Evolutionary conservation across 225 moss, liverwort and hornwort species (phyloP).

Genomic region (Marchantia polymorpha): DNA sequence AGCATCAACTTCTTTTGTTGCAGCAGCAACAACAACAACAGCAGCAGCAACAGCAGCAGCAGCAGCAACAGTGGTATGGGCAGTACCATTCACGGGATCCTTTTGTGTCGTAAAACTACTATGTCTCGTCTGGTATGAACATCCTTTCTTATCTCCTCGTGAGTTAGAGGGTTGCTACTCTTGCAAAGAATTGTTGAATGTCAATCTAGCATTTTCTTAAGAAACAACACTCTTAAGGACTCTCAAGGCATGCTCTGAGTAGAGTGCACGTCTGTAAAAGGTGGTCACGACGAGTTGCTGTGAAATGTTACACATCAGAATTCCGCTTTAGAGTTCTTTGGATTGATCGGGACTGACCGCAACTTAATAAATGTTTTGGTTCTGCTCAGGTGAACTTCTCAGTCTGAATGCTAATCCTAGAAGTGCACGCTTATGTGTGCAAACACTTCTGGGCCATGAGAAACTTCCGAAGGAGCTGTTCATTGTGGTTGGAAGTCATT

Average conservation of each 20-base stretch:
- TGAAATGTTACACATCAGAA: neutral
- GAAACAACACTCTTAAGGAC: neutral
- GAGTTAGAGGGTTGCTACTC: neutral
- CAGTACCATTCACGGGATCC: conserved; percentile 92
- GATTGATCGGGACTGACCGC: neutral
- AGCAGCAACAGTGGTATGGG: conserved; percentile 73
- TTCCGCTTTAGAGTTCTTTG: neutral
- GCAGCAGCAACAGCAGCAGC: conserved; percentile 69
- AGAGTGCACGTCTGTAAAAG: too few relatives aligned
- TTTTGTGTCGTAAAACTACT: conserved; percentile 79
- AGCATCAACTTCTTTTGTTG: conserved; percentile 65
- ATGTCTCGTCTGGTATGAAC: conserved; percentile 58
- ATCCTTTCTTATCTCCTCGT: neutral
- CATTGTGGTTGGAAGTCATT: conserved; percentile 36
- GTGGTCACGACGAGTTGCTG: too few relatives aligned
- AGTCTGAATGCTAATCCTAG: conserved; percentile 38
- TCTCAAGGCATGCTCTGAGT: too few relatives aligned
- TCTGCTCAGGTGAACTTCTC: conserved; percentile 47
- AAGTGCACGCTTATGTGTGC: conserved; percentile 32
- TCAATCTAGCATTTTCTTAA: neutral
- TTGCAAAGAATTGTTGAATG: neutral
- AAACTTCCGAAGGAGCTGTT: conserved; percentile 42
- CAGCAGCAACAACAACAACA: conserved; percentile 64
- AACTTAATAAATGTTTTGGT: neutral
- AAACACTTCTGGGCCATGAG: conserved; percentile 35